Conservation (phyloP, 2,329 filamentous ascomycete species). For the Ramularia endophylla region DNA sequence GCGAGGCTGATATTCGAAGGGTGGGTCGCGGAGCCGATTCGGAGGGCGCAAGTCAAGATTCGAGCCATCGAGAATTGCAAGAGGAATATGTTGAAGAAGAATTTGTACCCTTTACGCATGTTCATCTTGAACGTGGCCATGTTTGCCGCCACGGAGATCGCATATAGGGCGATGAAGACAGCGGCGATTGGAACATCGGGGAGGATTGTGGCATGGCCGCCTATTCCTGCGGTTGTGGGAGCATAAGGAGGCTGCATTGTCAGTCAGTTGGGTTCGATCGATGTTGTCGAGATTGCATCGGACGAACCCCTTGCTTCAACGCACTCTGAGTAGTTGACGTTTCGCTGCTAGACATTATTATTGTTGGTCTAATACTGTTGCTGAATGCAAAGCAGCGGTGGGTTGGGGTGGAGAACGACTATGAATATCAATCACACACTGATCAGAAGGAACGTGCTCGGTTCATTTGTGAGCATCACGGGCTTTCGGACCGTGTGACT, state of each 20-base stretch:
- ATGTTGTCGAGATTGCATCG: too few species aligned
- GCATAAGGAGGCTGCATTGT: constrained; percentile 25
- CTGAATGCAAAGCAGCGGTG: too few species aligned
- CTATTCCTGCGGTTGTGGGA: constrained; percentile 27
- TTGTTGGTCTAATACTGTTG: too few species aligned
- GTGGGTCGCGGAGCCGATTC: constrained; percentile 14
- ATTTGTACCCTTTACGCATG: constrained; percentile 31
- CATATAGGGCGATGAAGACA: constrained; percentile 34
- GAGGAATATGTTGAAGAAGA: constrained; percentile 32
- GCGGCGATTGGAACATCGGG: constrained; percentile 37
- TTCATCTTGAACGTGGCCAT: constrained; percentile 37
- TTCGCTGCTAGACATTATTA: too few species aligned
- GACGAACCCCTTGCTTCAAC: too few species aligned
- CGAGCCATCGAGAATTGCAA: constrained; percentile 38
- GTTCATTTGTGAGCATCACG: too few species aligned
- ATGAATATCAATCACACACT: too few species aligned
- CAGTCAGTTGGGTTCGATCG: too few species aligned
- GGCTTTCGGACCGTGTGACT: too few species aligned
- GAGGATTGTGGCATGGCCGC: constrained; percentile 32
- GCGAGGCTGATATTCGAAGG: constrained; percentile 18
- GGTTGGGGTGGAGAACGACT: too few species aligned
- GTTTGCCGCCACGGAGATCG: constrained; percentile 32
- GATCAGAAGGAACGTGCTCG: too few species aligned
- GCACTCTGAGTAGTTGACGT: too few species aligned
- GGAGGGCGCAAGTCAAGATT: constrained; percentile 31